These are phyloP conservation scores for Septoria petroselini DNA, from an alignment of 2,329 filamentous ascomycete species.

Conservation along the genomic window DNA sequence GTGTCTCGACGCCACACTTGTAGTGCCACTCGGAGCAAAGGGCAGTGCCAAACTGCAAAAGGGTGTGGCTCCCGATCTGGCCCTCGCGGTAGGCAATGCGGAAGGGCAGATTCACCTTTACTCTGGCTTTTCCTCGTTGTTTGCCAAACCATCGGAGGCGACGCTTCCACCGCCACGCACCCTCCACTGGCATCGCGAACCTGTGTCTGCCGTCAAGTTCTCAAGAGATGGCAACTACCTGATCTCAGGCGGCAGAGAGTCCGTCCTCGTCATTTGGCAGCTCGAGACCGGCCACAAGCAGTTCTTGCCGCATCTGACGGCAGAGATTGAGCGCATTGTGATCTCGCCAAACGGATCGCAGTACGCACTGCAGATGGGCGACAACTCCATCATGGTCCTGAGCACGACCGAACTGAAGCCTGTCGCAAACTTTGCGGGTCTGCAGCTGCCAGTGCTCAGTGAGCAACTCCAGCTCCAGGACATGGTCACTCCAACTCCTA, in stretches of 20 bases:
- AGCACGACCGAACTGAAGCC: constrained; percentile 87
- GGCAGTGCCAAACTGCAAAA: constrained; percentile 25
- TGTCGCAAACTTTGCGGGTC: constrained; percentile 76
- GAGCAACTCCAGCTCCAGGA: constrained; percentile 15
- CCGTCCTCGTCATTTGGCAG: constrained; percentile 88
- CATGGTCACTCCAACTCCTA: constrained; percentile 17
- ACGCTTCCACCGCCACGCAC: constrained; percentile 55
- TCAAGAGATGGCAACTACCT: constrained; percentile 94
- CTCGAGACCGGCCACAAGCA: constrained; percentile 79
- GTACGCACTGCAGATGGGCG: constrained; percentile 80
- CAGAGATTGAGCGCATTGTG: constrained; percentile 77
- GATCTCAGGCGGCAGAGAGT: constrained; percentile 88
- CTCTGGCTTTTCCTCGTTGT: constrained; percentile 43
- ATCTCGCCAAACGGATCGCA: constrained; percentile 76
- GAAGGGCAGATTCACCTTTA: constrained; percentile 80
- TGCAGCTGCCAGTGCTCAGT: constrained; percentile 55
- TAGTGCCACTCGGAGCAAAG: constrained; percentile 30
- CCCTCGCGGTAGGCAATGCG: constrained; percentile 73
- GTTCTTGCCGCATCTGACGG: constrained; percentile 84
- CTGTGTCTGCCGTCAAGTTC: constrained; percentile 84
- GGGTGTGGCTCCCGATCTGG: constrained; percentile 50
- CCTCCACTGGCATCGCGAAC: constrained; percentile 86
- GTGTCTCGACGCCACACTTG: constrained; percentile 60
- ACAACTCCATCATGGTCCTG: constrained; percentile 87
- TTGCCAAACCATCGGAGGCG: constrained; percentile 25